Conservation (phyloP, 768 basidiomycete genomes). For the Kondoa subrosea region DNA sequence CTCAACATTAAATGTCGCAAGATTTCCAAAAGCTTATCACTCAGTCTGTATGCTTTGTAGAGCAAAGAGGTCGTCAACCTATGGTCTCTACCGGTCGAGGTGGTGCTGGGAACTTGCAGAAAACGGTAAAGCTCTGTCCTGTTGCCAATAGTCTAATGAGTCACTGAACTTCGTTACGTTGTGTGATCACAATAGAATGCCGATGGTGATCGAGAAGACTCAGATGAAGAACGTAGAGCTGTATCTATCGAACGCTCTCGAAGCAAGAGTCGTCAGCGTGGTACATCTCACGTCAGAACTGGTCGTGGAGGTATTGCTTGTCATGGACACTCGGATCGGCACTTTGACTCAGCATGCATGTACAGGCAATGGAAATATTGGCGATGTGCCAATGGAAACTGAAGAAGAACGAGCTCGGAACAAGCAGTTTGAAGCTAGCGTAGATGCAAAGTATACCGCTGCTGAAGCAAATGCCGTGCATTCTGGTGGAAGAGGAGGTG, state of each 20-base stretch:
- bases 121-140: not conserved
- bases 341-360: not conserved
- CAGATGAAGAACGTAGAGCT: not conserved
- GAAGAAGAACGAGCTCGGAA: not conserved
- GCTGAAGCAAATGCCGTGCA: not conserved
- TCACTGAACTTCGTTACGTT: not conserved
- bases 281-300: not conserved
- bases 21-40: not conserved
- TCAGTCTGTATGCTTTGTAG: not conserved
- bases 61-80: not conserved
- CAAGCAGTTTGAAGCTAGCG: not conserved
- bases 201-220: not conserved
- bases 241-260: not conserved
- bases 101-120: not conserved
- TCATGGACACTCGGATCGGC: not conserved
- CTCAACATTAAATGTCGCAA: not conserved
- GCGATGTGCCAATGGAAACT: not conserved
- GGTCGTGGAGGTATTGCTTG: not conserved
- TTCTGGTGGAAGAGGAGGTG: not conserved
- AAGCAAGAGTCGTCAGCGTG: not conserved
- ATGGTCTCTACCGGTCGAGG: not conserved
- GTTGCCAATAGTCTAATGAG: too few relatives aligned
- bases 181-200: not conserved
- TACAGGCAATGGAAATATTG: not conserved
- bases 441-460: not conserved